A percentile compares a stretch with the other conserved stretches of the same genome.
phyloP scores from a whole-genome alignment of 2,329 filamentous ascomycete species.

The Pseudogymnoascus sp. region DNA sequence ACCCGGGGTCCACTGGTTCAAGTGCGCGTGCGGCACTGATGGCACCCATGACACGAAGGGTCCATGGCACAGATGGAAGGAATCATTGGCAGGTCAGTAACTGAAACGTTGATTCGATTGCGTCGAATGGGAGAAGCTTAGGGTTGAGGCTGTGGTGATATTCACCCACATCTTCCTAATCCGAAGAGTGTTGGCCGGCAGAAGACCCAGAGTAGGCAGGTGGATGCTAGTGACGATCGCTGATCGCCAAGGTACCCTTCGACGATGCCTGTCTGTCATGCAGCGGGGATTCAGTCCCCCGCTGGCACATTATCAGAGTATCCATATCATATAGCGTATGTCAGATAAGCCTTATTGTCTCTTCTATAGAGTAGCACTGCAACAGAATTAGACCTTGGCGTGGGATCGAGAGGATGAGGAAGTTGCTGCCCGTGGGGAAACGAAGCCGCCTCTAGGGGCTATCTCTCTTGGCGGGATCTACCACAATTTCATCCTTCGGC shows the following conservation, averaged over 20 bases:
- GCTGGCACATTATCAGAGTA: neutral
- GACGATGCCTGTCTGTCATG: neutral
- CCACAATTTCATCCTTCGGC: neutral
- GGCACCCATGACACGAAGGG: neutral
- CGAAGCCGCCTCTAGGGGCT: neutral
- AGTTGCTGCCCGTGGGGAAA: neutral
- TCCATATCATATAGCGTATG: neutral
- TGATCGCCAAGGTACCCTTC: neutral
- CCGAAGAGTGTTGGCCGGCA: neutral
- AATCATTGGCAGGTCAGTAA: neutral
- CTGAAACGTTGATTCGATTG: neutral
- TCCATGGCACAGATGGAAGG: neutral
- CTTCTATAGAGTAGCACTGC: neutral
- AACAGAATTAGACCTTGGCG: neutral
- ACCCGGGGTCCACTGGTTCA: neutral
- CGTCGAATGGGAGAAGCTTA: neutral
- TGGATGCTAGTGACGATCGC: neutral
- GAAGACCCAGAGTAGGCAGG: slow-evolving; percentile 1
- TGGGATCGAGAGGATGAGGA: neutral
- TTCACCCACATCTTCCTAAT: neutral
- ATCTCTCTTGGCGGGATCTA: neutral
- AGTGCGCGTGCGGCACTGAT: neutral
- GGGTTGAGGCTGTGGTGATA: neutral
- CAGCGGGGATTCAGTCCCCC: neutral
- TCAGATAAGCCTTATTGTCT: neutral